Evolutionary conservation across 768 basidiomycete species (phyloP), one percentile per base, ranked within the genome.

Genomic region (Pulveroboletus ravenelii): DNA sequence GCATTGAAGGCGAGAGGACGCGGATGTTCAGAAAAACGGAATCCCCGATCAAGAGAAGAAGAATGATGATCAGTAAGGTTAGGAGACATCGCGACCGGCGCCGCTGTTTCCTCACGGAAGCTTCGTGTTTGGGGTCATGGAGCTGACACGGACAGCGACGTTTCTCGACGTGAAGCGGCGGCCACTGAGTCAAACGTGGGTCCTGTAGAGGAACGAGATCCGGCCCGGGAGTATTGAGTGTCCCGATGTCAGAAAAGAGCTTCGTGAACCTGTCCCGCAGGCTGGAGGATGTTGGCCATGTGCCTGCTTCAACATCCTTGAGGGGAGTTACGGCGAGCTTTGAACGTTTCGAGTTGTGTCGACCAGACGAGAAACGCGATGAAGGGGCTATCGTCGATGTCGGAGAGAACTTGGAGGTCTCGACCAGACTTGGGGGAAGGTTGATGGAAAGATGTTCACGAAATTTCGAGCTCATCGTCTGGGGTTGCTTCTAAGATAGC

Each of bases 1-100:
- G 55, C 31, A 43, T 43, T 6, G 58, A 44, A 48, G 59, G 53
- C 14, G 61, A 48, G 29, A 68, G 55, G 41, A 73, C 59, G 46
- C 70, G 71, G 20, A 71, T 47, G 57, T 74, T 66, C 50, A 78
- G 57, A 46, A 72, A 68, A 36, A 69, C 50, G 31, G 57, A 40
- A 53, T 78, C 70, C n/a, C 70, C 71, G 17, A 78, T 64, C 35
- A 79, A 62, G 47, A 72, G 66, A 34, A 79, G 65, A 37, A 79
- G 61, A 31, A 77, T 41, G 41, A 75, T 54, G 50, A 74, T 56
- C 47, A 78, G 63, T 2, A 68, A 43, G 43, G 62, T 34, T 48
- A 72, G 44, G 51, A 72, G 49, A 56, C 48, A 69, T 36, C 53
- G 53, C 57, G 58, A 67, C 60, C 44, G 63, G 70, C 60, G 62